Evolutionary conservation across 2,329 filamentous ascomycete species (phyloP).

Genomic region (Xylaria sp.): DNA sequence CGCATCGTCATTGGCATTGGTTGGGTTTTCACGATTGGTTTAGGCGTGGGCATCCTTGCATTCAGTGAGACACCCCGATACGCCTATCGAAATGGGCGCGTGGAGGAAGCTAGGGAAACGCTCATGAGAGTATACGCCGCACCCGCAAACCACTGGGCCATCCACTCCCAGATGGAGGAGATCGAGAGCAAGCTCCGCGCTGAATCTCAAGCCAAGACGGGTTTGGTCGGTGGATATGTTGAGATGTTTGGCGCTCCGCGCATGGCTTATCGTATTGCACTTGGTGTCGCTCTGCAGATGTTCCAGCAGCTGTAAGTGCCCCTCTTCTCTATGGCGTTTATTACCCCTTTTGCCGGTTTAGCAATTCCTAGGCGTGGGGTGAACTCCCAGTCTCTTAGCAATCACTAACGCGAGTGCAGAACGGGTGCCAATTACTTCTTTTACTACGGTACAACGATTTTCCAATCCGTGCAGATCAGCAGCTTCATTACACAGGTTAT

Average conservation of each 20-base stretch:
- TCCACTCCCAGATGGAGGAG: conserved; percentile 44
- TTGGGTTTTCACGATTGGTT: conserved; percentile 55
- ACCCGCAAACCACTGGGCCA: conserved; percentile 31
- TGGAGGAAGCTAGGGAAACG: conserved; percentile 53
- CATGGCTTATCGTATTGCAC: conserved; percentile 66
- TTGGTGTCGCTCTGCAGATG: conserved; percentile 66
- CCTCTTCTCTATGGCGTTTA: too few relatives aligned
- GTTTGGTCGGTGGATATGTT: conserved; percentile 42
- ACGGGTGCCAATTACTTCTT: conserved; percentile 73
- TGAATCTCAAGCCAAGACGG: conserved; percentile 43
- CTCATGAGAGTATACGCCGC: conserved; percentile 55
- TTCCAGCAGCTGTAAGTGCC: conserved; percentile 63
- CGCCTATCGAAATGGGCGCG: conserved; percentile 54
- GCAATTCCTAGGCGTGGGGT: too few relatives aligned
- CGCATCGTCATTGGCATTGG: conserved; percentile 63
- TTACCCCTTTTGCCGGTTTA: too few relatives aligned
- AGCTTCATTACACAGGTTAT: conserved; percentile 72
- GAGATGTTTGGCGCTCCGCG: conserved; percentile 69
- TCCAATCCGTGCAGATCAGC: conserved; percentile 55
- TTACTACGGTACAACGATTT: conserved; percentile 64
- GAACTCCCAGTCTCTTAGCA: too few relatives aligned
- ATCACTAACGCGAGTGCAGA: too few relatives aligned
- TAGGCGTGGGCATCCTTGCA: conserved; percentile 55
- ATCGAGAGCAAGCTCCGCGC: conserved; percentile 59
- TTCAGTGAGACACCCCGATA: conserved; percentile 60